Base-by-base conservation (phyloP, 139 green algal genomes). In the Chlorella sp. region DNA sequence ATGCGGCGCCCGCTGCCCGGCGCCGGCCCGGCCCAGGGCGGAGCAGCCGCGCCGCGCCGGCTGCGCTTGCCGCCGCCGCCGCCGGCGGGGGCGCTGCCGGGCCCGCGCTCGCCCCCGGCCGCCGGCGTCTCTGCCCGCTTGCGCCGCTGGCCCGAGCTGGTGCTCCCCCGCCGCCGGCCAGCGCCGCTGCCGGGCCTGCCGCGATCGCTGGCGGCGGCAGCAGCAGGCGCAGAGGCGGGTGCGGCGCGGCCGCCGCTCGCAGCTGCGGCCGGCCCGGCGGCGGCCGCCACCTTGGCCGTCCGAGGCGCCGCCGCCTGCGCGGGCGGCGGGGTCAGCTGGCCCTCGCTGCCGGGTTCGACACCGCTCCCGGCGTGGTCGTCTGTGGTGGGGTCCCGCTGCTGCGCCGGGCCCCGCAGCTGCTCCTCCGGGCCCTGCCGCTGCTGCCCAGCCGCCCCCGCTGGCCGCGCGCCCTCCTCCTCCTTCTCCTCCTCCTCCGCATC, bases 1-100 rank as follows among this genome's bases (percentile, higher is more conserved):
- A 87, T 76, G 70, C 70, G 43, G 55, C 70, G 41, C 6, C 70
- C 6, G 68, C 77, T 56, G 56, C 62, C 48, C 11, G 33, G 21
- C 12, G 53, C 40, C 58, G 23, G 40, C 12, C 58, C 31, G 31
- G 31, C 31, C 3, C 31, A 33, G 58, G 19, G 31, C 23, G 58
- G 27, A 33, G 58, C 58, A 27, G 58, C 58, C 2, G 50, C 67
- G 6, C 19, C 2, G 31, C 40, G 42, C n/a, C 53, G 43, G 43
- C 27, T 53, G 29, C 45, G 65, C 65, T 72, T 72, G 43, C 43
- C 25, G 27, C 31, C 23, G 5, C 23, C 36, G n/a, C 17, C 51
- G 21, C 7, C 51, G 11, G 17, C 23, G 29, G 51, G 25, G n/a
- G n/a, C n/a, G n/a, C n/a, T n/a, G n/a, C n/a, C n/a, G n/a, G n/a